Base-by-base conservation (phyloP, 2,329 filamentous ascomycete genomes). In the Monosporascus sp. region DNA sequence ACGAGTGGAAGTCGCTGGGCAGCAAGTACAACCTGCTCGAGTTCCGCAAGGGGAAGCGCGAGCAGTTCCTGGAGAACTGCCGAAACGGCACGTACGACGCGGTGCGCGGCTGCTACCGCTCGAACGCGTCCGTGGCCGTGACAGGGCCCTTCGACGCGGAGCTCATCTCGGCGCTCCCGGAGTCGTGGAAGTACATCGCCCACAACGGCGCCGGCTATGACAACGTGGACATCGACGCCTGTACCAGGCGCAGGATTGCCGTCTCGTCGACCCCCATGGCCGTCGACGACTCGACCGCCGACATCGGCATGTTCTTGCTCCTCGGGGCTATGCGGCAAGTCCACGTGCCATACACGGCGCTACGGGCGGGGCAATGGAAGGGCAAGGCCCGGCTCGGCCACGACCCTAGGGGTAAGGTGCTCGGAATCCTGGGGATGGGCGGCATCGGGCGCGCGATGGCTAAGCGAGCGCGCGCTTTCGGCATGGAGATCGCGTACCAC, bases 381-480 rank as follows among this genome's bases (percentile, higher is more conserved):
- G 88, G 87, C 4, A 67, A 70, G 17, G 37, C 51, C 11, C 37
- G 18, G 1, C 72, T 84, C 6, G 90, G 89, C 14, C 87, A 89
- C 65, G 89, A 94, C 64, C 89, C 89, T 1, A 78, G 88, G 68
- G 88, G 87, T 37, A 94, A 93, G 70, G 74, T 85, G 1, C 77
- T 95, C 5, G 90, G 90, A 0, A 91, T 95, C 55, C 69, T 95
- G 41, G 90, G 90, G 7, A 93, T 94, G 89, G 90, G 90, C 20
- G 89, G 90, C 2, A 94, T 95, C 56, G 90, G 91, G 0, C 77
- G 86, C 37, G 90, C 91, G 64, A 71, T 94, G 62, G 89, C 87
- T 35, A 50, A 49, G 66, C 91, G 91, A 70, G 87, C 86, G 3
- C 77, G 81, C 51, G 87, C 78, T 0, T 92, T 95, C 65, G 88